A percentile compares a stretch with the other conserved stretches of the same genome.
phyloP scores from a whole-genome alignment of 1,139 yeast genomes.

The Taphrina betulina region DNA sequence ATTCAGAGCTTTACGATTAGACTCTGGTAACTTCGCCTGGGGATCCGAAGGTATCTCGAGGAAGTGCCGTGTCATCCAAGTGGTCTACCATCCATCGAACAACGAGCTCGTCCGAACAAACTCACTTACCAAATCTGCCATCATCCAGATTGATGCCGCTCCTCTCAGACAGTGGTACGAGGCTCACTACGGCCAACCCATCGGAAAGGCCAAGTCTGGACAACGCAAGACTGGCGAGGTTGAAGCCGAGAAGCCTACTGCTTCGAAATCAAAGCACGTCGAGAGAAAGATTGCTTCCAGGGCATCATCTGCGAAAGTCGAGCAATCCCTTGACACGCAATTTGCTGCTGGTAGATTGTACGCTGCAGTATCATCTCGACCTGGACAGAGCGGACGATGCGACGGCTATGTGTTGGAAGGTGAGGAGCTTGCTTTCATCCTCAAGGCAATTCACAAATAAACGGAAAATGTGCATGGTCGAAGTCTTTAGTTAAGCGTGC shows the following conservation, averaged over 20 bases:
- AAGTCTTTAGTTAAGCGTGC: too few species aligned
- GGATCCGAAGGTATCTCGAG: slow-evolving; percentile 97
- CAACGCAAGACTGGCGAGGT: slow-evolving; percentile 45
- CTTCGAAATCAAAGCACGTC: slow-evolving; percentile 72
- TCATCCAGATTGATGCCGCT: slow-evolving; percentile 99
- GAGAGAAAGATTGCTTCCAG: slow-evolving; percentile 92
- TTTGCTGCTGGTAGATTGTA: slow-evolving; percentile 98
- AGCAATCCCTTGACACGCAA: slow-evolving; percentile 88
- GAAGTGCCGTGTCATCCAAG: slow-evolving; percentile 98
- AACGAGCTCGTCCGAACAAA: slow-evolving; percentile 99
- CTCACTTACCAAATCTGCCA: slow-evolving; percentile 98
- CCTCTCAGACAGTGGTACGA: slow-evolving; percentile 99
- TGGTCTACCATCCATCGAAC: slow-evolving; percentile 99
- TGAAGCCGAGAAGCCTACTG: slow-evolving; percentile 54
- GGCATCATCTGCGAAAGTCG: slow-evolving; percentile 79
- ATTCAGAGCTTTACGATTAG: slow-evolving; percentile 99
- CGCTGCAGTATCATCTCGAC: slow-evolving; percentile 99
- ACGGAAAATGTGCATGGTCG: too few species aligned
- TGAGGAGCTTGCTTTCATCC: slow-evolving; percentile 67
- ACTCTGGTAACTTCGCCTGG: slow-evolving; percentile 99
- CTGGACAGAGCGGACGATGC: slow-evolving; percentile 99
- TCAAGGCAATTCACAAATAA: slow-evolving; percentile 20
- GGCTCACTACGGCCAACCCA: slow-evolving; percentile 91
- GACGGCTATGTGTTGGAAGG: slow-evolving; percentile 99
- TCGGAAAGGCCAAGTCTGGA: slow-evolving; percentile 65